Evolutionary conservation across 179 eudicot genomes (phyloP).

Genomic region (Carnegiea gigantea): DNA sequence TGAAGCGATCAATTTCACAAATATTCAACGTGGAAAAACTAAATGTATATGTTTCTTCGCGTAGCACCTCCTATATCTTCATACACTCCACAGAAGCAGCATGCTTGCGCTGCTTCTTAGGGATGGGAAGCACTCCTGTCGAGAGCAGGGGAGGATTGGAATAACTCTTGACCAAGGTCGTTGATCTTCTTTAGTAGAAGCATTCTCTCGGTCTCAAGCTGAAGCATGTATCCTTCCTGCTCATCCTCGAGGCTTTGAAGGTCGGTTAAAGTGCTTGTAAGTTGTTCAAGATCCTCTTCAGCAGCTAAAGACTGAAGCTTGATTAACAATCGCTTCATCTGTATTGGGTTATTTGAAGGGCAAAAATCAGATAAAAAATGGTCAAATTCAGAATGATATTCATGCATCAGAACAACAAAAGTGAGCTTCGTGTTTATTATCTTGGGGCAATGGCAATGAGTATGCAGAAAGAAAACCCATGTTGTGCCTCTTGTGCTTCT

Average conservation of each 20-base stretch:
- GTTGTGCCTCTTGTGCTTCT: too few species aligned
- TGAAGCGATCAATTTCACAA: not conserved
- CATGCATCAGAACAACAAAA: not conserved
- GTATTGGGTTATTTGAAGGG: conserved; percentile 18
- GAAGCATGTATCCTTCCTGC: conserved; percentile 76
- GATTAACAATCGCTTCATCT: conserved; percentile 73
- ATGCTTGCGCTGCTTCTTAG: not conserved
- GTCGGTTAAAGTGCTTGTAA: conserved; percentile 52
- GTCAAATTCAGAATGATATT: not conserved
- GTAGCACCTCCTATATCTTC: not conserved
- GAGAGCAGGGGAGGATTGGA: conserved; percentile 54
- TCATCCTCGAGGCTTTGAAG: conserved; percentile 75
- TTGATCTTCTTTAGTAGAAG: conserved; percentile 72
- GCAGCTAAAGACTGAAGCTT: conserved; percentile 55
- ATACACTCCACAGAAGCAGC: too few species aligned
- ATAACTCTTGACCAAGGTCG: conserved; percentile 82
- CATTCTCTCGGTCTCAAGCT: conserved; percentile 82
- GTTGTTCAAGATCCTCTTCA: conserved; percentile 54
- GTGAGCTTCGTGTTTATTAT: too few species aligned
- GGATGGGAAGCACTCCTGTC: conserved; percentile 31
- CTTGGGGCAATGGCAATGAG: too few species aligned
- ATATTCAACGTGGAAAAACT: not conserved
- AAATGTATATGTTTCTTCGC: not conserved
- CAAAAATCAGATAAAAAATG: not conserved
- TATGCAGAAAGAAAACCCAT: too few species aligned